Percentiles rank a stretch among this genome's conserved stretches.
Evolutionary conservation across 768 basidiomycete genomes (phyloP).

Genomic region (Naganishia kalamii): DNA sequence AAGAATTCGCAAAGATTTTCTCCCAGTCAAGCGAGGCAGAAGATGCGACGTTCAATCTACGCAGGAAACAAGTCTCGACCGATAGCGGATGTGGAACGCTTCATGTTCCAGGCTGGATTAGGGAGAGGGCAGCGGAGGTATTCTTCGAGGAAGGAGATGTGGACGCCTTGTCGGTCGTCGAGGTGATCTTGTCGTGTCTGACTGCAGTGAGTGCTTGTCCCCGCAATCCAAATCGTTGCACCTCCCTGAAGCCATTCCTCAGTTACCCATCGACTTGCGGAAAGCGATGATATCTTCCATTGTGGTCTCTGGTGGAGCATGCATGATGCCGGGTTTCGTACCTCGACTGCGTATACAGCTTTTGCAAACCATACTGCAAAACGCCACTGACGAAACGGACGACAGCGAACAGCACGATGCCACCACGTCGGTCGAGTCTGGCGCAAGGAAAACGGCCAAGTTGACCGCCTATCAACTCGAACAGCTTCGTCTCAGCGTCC

Average conservation of each 20-base stretch:
- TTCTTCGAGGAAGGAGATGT: constrained; percentile 84
- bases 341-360: constrained; percentile 77
- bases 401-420: neutral
- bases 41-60: constrained; percentile 1
- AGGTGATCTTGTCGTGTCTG: constrained; percentile 56
- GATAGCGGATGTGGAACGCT: constrained; percentile 62
- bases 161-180: constrained; percentile 76
- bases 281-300: constrained; percentile 76
- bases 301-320: constrained; percentile 78
- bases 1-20: neutral
- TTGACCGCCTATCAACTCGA: constrained; percentile 18
- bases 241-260: constrained; percentile 9
- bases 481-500: constrained; percentile 8
- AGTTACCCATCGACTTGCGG: constrained; percentile 87
- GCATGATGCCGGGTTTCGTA: constrained; percentile 88
- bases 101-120: constrained; percentile 84
- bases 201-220: neutral
- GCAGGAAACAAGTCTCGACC: neutral
- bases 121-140: constrained; percentile 84
- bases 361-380: constrained; percentile 54
- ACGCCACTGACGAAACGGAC: neutral
- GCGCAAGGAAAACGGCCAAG: constrained; percentile 20
- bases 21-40: neutral
- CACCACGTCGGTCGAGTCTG: neutral
- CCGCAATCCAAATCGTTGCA: neutral